A percentile compares a stretch with the other conserved stretches of the same genome.
These are phyloP conservation scores for Begonia fuchsioides DNA, from an alignment of 306 rosid genomes.

Conservation along the genomic window DNA sequence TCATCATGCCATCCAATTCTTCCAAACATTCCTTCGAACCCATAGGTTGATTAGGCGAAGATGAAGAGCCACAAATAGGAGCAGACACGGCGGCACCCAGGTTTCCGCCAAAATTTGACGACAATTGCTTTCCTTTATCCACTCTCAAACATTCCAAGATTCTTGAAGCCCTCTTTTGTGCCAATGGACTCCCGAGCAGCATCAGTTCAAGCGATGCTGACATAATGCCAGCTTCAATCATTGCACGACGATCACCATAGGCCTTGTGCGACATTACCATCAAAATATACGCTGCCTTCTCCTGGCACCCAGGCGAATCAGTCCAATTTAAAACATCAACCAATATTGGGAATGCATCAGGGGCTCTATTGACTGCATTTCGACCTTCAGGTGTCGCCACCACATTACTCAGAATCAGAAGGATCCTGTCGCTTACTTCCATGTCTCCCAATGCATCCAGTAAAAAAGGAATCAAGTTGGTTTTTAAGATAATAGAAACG, in stretches of 20 bases:
- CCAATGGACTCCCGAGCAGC: slow-evolving; percentile 76
- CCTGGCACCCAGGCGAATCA: slow-evolving; percentile 86
- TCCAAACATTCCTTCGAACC: slow-evolving; percentile 29
- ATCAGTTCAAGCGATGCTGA: slow-evolving; percentile 79
- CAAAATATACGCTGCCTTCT: slow-evolving; percentile 72
- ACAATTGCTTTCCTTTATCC: slow-evolving; percentile 72
- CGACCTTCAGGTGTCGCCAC: slow-evolving; percentile 71
- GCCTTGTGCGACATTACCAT: slow-evolving; percentile 93
- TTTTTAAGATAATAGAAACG: slow-evolving; percentile 47
- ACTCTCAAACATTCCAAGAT: slow-evolving; percentile 67
- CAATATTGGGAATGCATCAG: slow-evolving; percentile 37
- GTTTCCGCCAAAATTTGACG: slow-evolving; percentile 36
- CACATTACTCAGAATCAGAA: slow-evolving; percentile 57
- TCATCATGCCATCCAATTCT: slow-evolving; percentile 54
- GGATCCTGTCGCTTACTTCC: slow-evolving; percentile 73
- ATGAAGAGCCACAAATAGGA: slow-evolving; percentile 57
- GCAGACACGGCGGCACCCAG: slow-evolving; percentile 53
- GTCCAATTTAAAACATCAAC: slow-evolving; percentile 76
- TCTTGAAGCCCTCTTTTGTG: slow-evolving; percentile 96
- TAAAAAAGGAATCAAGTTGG: slow-evolving; percentile 44
- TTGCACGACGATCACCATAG: slow-evolving; percentile 64
- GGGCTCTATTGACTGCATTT: slow-evolving; percentile 36
- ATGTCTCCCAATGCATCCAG: slow-evolving; percentile 54
- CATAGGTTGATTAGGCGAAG: slow-evolving; percentile 26
- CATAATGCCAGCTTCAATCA: slow-evolving; percentile 78